phyloP scores from a whole-genome alignment of 2,329 filamentous ascomycete species.

The Fusarium poae region DNA sequence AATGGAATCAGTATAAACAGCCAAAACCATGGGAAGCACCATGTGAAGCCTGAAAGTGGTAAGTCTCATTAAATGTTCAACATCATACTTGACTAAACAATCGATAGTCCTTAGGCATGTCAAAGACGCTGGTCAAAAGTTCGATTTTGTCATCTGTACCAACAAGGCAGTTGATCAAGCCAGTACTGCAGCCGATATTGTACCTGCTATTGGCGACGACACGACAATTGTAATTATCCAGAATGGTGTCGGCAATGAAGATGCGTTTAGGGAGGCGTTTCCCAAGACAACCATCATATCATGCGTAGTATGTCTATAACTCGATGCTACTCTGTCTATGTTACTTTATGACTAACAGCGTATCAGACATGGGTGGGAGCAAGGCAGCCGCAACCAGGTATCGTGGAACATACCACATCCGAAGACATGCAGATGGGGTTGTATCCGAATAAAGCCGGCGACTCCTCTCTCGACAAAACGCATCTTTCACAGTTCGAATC shows the following conservation, averaged over 20 bases:
- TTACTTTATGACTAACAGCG: not conserved
- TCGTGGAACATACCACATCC: constrained; percentile 63
- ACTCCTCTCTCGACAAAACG: constrained; percentile 50
- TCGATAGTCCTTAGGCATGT: constrained; percentile 28
- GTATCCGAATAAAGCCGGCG: constrained; percentile 56
- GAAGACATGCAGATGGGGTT: constrained; percentile 69
- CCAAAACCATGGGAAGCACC: constrained; percentile 67
- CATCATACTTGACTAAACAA: not conserved
- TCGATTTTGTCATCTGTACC: constrained; percentile 42
- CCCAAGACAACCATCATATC: constrained; percentile 66
- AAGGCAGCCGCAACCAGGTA: constrained; percentile 62
- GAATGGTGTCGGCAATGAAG: constrained; percentile 72
- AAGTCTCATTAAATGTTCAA: accelerated
- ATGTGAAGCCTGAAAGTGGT: constrained; percentile 62
- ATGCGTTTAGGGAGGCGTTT: constrained; percentile 63
- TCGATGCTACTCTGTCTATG: not conserved
- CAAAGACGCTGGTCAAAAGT: constrained; percentile 25
- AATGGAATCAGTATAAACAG: constrained; percentile 67
- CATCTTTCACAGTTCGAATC: constrained; percentile 58
- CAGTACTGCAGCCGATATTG: constrained; percentile 39
- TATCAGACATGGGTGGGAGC: constrained; percentile 66
- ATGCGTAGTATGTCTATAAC: constrained; percentile 61
- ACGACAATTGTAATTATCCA: constrained; percentile 71
- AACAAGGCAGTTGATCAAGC: constrained; percentile 43
- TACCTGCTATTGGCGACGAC: constrained; percentile 53